Evolutionary conservation across 352 stramenopile genomes (phyloP).

Genomic region (Vaucheria bursata): DNA sequence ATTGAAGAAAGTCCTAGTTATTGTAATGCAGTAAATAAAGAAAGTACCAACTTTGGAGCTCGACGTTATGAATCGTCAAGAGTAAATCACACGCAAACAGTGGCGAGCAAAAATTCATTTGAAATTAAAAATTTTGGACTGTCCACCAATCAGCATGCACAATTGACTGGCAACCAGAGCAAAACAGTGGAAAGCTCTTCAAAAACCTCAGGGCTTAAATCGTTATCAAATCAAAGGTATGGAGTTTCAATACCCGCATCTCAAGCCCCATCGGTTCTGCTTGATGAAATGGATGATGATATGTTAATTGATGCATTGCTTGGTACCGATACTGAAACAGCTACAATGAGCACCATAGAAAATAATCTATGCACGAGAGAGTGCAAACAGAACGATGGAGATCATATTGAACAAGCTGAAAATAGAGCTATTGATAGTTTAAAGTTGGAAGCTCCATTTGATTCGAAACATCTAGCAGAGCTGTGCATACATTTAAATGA

Average conservation of each 20-base stretch:
- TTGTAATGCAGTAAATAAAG: too few relatives aligned
- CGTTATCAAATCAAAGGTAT: too few relatives aligned
- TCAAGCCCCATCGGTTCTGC: neutral
- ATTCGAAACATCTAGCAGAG: constrained; percentile 57
- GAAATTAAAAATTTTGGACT: too few relatives aligned
- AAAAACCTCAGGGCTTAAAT: too few relatives aligned
- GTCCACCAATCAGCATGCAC: too few relatives aligned
- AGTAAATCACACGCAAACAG: too few relatives aligned
- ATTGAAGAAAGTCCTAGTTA: too few relatives aligned
- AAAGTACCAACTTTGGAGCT: too few relatives aligned
- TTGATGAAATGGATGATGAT: constrained; percentile 18
- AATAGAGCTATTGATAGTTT: neutral
- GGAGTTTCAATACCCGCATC: constrained; percentile 8
- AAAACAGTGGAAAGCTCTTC: too few relatives aligned
- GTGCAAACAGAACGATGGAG: neutral
- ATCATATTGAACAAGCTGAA: neutral
- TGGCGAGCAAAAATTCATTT: too few relatives aligned
- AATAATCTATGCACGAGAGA: neutral
- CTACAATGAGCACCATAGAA: neutral
- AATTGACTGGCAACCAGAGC: too few relatives aligned
- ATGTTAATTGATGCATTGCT: constrained; percentile 22
- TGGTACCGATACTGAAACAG: constrained; percentile 4
- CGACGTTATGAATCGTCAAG: too few relatives aligned
- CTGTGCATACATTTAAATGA: constrained; percentile 74
- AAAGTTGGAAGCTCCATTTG: constrained; percentile 14